Conservation (phyloP, 1,284 basidiomycete genomes). For the Trichosporon asahii region DNA sequence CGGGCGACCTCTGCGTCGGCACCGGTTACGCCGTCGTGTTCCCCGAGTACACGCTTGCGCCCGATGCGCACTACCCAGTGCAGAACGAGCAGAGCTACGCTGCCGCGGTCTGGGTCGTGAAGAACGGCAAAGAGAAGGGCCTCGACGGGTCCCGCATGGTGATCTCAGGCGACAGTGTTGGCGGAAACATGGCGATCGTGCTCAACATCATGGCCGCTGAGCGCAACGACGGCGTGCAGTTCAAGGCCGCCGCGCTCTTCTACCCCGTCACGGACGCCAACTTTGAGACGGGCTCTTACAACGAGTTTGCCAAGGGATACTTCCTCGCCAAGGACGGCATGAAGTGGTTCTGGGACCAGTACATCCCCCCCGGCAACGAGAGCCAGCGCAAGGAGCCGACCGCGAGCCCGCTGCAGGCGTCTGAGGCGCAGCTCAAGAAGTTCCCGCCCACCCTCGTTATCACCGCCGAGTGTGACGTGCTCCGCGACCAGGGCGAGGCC, state of each 20-base stretch:
- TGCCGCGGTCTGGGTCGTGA: constrained; percentile 18
- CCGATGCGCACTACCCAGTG: constrained; percentile 17
- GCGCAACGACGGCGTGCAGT: constrained; percentile 7
- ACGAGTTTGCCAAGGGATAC: constrained; percentile 20
- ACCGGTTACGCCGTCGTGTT: constrained; percentile 21
- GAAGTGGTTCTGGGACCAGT: constrained; percentile 29
- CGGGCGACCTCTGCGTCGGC: constrained; percentile 20
- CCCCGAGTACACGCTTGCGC: constrained; percentile 21
- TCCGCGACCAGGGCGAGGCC: constrained; percentile 22
- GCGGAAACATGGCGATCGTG: constrained; percentile 23
- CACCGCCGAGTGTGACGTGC: constrained; percentile 22
- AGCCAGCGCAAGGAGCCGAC: constrained; percentile 10
- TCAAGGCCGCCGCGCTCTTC: constrained; percentile 16
- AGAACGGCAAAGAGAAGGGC: constrained; percentile 16
- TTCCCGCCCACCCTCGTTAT: constrained; percentile 24
- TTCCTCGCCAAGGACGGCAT: constrained; percentile 23
- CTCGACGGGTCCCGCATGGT: constrained; percentile 16
- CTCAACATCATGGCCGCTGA: constrained; percentile 17
- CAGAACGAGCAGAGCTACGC: constrained; percentile 23
- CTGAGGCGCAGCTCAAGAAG: constrained; percentile 10
- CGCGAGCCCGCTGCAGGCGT: constrained; percentile 15
- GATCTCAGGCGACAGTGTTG: constrained; percentile 21
- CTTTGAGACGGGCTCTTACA: constrained; percentile 21
- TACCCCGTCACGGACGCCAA: constrained; percentile 23
- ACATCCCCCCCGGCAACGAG: constrained; percentile 7